A percentile compares a stretch with the other conserved stretches of the same genome.
Evolutionary conservation across 345 rosid species (phyloP).

Genomic region (Eucalyptus brandiana): DNA sequence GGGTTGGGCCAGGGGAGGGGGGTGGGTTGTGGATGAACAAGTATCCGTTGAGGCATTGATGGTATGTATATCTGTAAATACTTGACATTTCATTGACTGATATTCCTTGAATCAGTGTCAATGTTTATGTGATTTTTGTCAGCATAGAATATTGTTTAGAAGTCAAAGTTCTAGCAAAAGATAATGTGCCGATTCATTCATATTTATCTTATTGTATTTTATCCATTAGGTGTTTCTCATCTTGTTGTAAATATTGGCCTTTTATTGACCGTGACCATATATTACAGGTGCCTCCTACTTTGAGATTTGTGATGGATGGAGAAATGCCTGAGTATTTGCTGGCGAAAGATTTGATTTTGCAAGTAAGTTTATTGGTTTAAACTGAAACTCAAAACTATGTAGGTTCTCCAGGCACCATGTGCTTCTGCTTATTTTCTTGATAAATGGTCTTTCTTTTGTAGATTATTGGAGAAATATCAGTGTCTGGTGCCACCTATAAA

Average conservation of each 20-base stretch:
- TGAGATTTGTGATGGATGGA: constrained; percentile 95
- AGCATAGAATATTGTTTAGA: not conserved
- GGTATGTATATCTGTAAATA: not conserved
- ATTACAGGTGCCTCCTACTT: constrained; percentile 82
- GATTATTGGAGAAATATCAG: constrained; percentile 98
- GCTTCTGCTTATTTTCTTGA: not conserved
- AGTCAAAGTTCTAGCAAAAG: not conserved
- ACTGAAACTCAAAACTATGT: not conserved
- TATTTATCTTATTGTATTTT: not conserved
- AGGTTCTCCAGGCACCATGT: not conserved
- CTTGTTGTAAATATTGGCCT: not conserved
- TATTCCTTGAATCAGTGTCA: not conserved
- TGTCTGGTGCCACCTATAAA: constrained; percentile 95
- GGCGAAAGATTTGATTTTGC: constrained; percentile 96
- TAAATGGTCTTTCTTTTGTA: constrained; percentile 2
- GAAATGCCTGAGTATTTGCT: constrained; percentile 90
- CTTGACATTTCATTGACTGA: not conserved
- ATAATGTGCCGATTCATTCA: not conserved
- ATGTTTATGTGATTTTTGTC: not conserved
- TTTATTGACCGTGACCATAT: not conserved
- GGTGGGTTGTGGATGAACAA: not conserved
- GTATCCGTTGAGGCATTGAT: not conserved
- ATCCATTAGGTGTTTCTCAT: not conserved
- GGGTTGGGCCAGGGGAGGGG: accelerated
- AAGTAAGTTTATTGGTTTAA: constrained; percentile 33